phyloP scores from a whole-genome alignment of 805 yeast species.

The Ogataea angusta region DNA sequence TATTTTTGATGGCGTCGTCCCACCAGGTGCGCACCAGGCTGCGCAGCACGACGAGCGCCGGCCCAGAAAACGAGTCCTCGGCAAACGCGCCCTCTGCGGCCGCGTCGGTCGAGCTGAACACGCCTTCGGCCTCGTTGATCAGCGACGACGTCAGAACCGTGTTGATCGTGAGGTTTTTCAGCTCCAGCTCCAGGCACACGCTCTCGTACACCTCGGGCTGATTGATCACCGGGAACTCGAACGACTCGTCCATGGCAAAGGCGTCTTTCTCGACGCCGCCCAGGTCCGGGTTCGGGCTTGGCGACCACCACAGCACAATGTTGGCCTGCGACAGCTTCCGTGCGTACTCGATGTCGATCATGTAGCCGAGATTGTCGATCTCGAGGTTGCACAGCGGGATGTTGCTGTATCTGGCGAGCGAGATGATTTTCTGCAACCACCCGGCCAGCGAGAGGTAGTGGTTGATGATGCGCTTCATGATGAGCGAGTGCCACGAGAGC shows the following conservation, averaged over 20 bases:
- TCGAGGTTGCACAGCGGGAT: conserved; percentile 85
- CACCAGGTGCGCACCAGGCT: conserved; percentile 85
- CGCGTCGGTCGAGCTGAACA: conserved; percentile 46
- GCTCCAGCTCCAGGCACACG: conserved; percentile 72
- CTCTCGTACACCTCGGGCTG: conserved; percentile 76
- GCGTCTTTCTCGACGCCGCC: conserved; percentile 77
- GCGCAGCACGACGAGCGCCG: conserved; percentile 69
- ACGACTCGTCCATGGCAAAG: conserved; percentile 45
- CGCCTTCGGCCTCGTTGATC: conserved; percentile 85
- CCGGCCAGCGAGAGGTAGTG: conserved; percentile 71
- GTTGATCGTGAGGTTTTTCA: conserved; percentile 79
- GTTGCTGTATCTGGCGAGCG: conserved; percentile 66
- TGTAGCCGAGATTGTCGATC: conserved; percentile 69
- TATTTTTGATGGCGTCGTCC: conserved; percentile 76
- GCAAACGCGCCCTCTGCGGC: conserved; percentile 47
- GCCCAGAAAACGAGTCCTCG: conserved; percentile 77
- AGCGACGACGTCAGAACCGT: conserved; percentile 82
- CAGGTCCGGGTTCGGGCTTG: conserved; percentile 71
- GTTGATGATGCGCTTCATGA: conserved; percentile 61
- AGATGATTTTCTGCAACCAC: conserved; percentile 65
- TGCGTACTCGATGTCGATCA: conserved; percentile 86
- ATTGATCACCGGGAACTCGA: conserved; percentile 69
- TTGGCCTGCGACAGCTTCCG: conserved; percentile 62
- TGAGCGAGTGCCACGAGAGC: conserved; percentile 74
- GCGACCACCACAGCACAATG: conserved; percentile 93